These are phyloP conservation scores for Nemania sp. DNA, from an alignment of 2,329 filamentous ascomycete species.

Conservation along the genomic window DNA sequence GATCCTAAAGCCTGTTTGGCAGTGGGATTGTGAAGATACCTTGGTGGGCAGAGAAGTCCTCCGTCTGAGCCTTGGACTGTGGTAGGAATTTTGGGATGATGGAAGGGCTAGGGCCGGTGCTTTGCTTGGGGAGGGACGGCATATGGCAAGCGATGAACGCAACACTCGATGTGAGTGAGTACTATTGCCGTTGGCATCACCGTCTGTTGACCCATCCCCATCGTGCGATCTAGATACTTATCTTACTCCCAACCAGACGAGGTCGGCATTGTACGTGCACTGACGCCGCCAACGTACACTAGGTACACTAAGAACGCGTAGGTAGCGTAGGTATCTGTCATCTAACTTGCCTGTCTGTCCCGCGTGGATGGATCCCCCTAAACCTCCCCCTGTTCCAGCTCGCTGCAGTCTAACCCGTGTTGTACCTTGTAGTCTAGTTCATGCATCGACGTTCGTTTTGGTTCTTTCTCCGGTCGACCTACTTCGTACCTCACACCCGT, in stretches of 20 bases:
- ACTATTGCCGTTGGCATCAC: too few species aligned
- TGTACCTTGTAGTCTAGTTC: conserved; percentile 25
- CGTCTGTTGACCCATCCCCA: too few species aligned
- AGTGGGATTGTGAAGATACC: background rate
- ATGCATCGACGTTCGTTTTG: conserved; percentile 27
- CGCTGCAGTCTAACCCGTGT: conserved; percentile 18
- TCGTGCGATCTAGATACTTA: too few species aligned
- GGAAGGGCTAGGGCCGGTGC: too few species aligned
- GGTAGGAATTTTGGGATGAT: background rate
- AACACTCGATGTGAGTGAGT: too few species aligned
- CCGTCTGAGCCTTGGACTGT: background rate
- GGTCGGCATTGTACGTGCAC: background rate
- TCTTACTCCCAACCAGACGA: too few species aligned
- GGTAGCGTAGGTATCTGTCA: conserved; percentile 20
- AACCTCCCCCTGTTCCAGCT: conserved; percentile 24
- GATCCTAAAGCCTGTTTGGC: conserved; percentile 9
- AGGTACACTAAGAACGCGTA: conserved; percentile 1
- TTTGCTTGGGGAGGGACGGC: too few species aligned
- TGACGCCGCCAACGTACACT: background rate
- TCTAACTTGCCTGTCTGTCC: conserved; percentile 15
- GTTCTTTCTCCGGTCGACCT: conserved; percentile 22
- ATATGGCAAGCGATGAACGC: too few species aligned
- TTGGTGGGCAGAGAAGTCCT: too few species aligned
- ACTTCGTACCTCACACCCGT: conserved; percentile 1
- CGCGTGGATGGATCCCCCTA: conserved; percentile 25